Base-by-base conservation (phyloP, 768 basidiomycete species). In the Ramaria sp. region DNA sequence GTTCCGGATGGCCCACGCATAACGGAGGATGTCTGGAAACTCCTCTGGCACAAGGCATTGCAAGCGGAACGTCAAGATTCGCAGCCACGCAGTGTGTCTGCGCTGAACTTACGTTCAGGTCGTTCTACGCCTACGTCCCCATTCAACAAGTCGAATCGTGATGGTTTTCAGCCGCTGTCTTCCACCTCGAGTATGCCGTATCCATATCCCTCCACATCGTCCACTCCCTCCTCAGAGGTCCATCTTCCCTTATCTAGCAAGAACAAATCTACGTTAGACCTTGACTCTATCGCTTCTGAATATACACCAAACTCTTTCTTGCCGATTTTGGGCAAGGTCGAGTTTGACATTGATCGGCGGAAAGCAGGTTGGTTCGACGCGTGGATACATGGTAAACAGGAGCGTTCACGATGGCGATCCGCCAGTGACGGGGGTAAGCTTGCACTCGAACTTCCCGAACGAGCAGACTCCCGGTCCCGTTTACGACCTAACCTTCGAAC, bases 321-420 rank as follows among this genome's bases (percentile, higher is more conserved):
- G 51, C 88, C 87, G 4, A 83, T 96, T 54, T 76, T 98, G 27
- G 94, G 92, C 48, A 94, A 94, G 67, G 81, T 98, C 12, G 93
- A 97, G 66, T 96, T 98, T 61, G 91, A 96, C 65, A 84, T 98
- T 61, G 94, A 96, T 67, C 73, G 73, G 37, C 72, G 78, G 50
- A 83, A 75, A 59, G 93, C 91, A 1, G 70, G 71, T 3, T 96
- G 93, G 93, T 93, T 83, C 59, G 83, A 83, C n/a, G 81, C 82
- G 7, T 95, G 89, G 88, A 57, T 82, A 25, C 74, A 81, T 55
- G 86, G 81, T 61, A 70, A 86, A 55, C 74, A 74, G n/a, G 57
- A 58, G 15, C 48, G 53, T 27, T 28, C 55, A 32, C 37, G 39
- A 18, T 56, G 48, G 55, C 47, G 49, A 5, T 32, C 47, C n/a